These are phyloP conservation scores for Euphorbia lathyris DNA, from an alignment of 345 rosid species.

Conservation along the genomic window DNA sequence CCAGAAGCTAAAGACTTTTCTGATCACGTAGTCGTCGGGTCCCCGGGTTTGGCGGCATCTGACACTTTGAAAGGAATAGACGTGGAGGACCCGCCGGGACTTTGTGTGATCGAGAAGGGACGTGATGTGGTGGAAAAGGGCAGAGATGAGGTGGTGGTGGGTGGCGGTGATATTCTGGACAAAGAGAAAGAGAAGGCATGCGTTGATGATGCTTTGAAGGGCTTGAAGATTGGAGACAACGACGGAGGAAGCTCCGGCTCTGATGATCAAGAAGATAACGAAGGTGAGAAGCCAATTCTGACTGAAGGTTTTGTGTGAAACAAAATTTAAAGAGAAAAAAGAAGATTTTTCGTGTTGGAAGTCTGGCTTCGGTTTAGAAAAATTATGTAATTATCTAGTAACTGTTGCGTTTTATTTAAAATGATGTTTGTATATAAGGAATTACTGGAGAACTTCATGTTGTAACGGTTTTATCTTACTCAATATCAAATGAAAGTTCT, in stretches of 20 bases:
- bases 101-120: constrained; percentile 31
- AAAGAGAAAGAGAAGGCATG: constrained; percentile 23
- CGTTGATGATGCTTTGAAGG: constrained; percentile 32
- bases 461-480: not conserved
- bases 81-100: constrained; percentile 8
- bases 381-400: not conserved
- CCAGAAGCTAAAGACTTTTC: constrained; percentile 1
- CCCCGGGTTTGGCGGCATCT: not conserved
- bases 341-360: not conserved
- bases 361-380: not conserved
- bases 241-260: constrained; percentile 3
- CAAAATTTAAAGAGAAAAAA: too few relatives aligned
- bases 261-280: constrained; percentile 3
- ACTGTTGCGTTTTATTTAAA: not conserved
- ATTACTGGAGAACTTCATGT: not conserved
- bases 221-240: constrained; percentile 24
- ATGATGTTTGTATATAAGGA: not conserved
- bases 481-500: not conserved
- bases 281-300: constrained; percentile 33
- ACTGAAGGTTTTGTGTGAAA: constrained; percentile 38
- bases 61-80: constrained; percentile 25
- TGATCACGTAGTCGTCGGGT: not conserved
- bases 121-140: constrained; percentile 25
- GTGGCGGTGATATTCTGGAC: constrained; percentile 21
- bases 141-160: constrained; percentile 28